A percentile compares a stretch with the other conserved stretches of the same genome.
Conservation (phyloP, 1,284 basidiomycete genomes). For the Somion occarium region DNA sequence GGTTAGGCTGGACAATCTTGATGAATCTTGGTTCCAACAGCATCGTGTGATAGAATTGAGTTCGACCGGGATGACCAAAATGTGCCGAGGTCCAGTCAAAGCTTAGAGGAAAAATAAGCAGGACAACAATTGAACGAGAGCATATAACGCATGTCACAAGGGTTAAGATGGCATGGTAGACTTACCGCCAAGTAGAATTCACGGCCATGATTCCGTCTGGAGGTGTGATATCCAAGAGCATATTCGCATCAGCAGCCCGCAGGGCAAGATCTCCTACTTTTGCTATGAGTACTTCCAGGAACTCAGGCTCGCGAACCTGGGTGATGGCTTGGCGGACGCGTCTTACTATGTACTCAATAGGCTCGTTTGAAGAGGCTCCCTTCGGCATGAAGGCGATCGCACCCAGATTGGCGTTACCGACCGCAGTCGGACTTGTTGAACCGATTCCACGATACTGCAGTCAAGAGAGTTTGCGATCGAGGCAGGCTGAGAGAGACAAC, state of each 20-base stretch:
- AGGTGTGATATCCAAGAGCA: constrained; percentile 10
- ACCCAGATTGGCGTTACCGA: neutral
- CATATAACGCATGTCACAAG: neutral
- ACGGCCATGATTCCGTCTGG: constrained; percentile 11
- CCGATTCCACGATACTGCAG: neutral
- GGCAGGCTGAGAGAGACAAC: neutral
- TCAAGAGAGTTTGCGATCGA: no score
- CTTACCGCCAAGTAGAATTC: constrained; percentile 17
- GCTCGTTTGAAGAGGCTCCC: no score
- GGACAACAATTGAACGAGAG: neutral
- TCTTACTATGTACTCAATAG: neutral
- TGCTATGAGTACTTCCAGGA: neutral
- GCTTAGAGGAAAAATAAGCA: neutral
- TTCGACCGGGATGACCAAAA: constrained; percentile 15
- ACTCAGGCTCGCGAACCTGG: constrained; percentile 2
- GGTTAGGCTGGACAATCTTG: constrained; percentile 17
- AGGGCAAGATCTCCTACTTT: neutral
- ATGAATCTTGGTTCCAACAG: constrained; percentile 12
- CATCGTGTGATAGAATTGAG: constrained; percentile 14
- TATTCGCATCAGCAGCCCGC: constrained; percentile 3
- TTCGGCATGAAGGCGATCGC: neutral
- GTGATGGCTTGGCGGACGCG: constrained; percentile 5
- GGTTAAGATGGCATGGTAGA: neutral
- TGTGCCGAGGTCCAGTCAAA: constrained; percentile 18
- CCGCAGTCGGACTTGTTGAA: neutral